These are phyloP conservation scores for Arthrobotrys megalospora DNA, from an alignment of 2,329 filamentous ascomycete genomes.

Conservation along the genomic window DNA sequence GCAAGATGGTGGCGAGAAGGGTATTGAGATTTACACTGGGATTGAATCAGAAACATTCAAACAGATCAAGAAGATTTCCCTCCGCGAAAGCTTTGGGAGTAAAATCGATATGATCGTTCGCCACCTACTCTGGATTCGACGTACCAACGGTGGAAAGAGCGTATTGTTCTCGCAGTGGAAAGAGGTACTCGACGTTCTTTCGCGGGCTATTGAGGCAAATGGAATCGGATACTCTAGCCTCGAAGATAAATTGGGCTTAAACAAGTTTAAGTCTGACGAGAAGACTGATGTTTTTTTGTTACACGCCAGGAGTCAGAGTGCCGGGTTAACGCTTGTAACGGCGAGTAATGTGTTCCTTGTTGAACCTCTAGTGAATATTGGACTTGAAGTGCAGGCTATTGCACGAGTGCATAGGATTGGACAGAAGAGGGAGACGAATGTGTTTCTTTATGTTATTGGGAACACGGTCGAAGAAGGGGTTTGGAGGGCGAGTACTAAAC, in stretches of 20 bases:
- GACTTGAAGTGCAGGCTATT: constrained; percentile 93
- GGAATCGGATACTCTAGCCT: constrained; percentile 82
- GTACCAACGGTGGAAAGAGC: constrained; percentile 90
- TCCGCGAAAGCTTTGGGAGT: constrained; percentile 83
- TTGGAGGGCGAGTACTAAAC: constrained; percentile 81
- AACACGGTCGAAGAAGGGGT: constrained; percentile 94
- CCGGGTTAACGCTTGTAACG: constrained; percentile 90
- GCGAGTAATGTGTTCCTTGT: constrained; percentile 95
- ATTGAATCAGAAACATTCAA: constrained; percentile 70
- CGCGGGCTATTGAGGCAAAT: constrained; percentile 78
- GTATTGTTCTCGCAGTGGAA: constrained; percentile 95
- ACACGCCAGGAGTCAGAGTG: constrained; percentile 83
- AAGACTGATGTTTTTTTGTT: constrained; percentile 76
- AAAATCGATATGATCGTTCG: constrained; percentile 87
- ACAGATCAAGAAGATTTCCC: constrained; percentile 86
- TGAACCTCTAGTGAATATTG: constrained; percentile 92
- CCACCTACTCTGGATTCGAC: constrained; percentile 87
- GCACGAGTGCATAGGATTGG: constrained; percentile 95
- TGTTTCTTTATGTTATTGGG: constrained; percentile 94
- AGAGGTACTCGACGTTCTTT: constrained; percentile 83
- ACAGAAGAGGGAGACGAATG: constrained; percentile 86
- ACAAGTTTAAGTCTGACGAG: constrained; percentile 82
- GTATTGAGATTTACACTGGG: constrained; percentile 78
- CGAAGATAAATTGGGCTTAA: constrained; percentile 77
- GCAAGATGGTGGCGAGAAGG: constrained; percentile 5